A percentile compares a stretch with the other conserved stretches of the same genome.
These are phyloP conservation scores for Filosporella fistucella DNA, from an alignment of 495 filamentous ascomycete species.

Conservation along the genomic window DNA sequence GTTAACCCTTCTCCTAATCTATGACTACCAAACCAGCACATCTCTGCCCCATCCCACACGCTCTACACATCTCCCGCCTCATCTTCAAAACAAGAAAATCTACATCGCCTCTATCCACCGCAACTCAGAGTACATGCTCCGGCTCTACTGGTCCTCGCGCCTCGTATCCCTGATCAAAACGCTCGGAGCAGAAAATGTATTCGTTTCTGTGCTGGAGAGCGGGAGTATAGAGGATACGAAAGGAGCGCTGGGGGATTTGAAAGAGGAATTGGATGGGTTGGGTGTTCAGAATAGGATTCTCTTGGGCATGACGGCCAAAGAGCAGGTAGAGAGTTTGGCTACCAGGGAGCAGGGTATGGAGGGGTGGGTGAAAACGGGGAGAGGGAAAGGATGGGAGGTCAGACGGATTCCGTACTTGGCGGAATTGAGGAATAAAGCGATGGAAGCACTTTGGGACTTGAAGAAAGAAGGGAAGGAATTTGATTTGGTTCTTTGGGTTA, in stretches of 20 bases:
- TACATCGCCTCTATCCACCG: conserved; percentile 67
- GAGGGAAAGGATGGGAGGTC: conserved; percentile 36
- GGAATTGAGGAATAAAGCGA: conserved; percentile 53
- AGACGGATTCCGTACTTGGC: conserved; percentile 69
- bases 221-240: conserved; percentile 71
- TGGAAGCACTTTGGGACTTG: conserved; percentile 35
- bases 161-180: conserved; percentile 49
- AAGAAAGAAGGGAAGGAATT: conserved; percentile 52
- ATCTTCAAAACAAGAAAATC: conserved; percentile 27
- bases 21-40: conserved; percentile 8
- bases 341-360: conserved; percentile 37
- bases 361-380: conserved; percentile 56
- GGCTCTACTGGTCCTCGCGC: conserved; percentile 56
- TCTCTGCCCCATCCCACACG: conserved; percentile 1
- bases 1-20: conserved; percentile 4
- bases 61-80: not conserved
- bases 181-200: conserved; percentile 63
- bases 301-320: conserved; percentile 30
- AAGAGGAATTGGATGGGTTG: conserved; percentile 44
- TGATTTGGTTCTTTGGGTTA: conserved; percentile 68
- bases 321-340: conserved; percentile 53
- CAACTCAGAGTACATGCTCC: conserved; percentile 63
- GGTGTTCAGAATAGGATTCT: conserved; percentile 50
- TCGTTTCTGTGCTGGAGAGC: conserved; percentile 64
- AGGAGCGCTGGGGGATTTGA: conserved; percentile 55